Conservation (phyloP, 768 basidiomycete genomes). For the Solioccasus polychromus region DNA sequence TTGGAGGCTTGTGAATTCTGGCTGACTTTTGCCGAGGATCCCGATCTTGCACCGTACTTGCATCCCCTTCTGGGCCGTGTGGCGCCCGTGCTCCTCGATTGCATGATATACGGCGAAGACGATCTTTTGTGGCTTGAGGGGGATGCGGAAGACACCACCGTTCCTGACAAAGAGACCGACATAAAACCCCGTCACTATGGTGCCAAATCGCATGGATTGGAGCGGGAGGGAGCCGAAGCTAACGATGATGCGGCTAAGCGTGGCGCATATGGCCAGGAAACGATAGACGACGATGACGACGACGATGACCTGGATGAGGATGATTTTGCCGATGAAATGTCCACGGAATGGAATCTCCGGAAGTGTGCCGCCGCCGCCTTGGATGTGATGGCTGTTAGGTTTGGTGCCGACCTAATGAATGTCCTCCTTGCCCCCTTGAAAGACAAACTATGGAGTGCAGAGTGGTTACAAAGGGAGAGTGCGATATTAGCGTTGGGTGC, state of each 20-base stretch:
- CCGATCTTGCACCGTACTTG: conserved; percentile 78
- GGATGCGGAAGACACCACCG: conserved; percentile 82
- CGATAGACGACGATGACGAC: conserved; percentile 81
- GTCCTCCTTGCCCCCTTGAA: conserved; percentile 88
- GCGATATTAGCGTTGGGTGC: conserved; percentile 95
- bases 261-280: conserved; percentile 79
- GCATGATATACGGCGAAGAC: conserved; percentile 96
- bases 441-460: conserved; percentile 86
- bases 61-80: conserved; percentile 88
- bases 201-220: conserved; percentile 78
- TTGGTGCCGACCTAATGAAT: conserved; percentile 84
- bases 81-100: conserved; percentile 91
- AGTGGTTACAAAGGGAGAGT: conserved; percentile 95
- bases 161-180: conserved; percentile 92
- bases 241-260: conserved; percentile 37
- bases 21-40: conserved; percentile 97
- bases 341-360: conserved; percentile 97
- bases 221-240: conserved; percentile 54
- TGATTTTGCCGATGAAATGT: conserved; percentile 89
- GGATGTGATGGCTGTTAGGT: conserved; percentile 93
- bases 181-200: conserved; percentile 96
- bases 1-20: conserved; percentile 99
- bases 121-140: conserved; percentile 94
- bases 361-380: conserved; percentile 98
- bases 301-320: conserved; percentile 87